Percentiles rank a stretch among this genome's conserved stretches.
Evolutionary conservation across 139 green algal genomes (phyloP).

Genomic region (Coelastrella sp.): DNA sequence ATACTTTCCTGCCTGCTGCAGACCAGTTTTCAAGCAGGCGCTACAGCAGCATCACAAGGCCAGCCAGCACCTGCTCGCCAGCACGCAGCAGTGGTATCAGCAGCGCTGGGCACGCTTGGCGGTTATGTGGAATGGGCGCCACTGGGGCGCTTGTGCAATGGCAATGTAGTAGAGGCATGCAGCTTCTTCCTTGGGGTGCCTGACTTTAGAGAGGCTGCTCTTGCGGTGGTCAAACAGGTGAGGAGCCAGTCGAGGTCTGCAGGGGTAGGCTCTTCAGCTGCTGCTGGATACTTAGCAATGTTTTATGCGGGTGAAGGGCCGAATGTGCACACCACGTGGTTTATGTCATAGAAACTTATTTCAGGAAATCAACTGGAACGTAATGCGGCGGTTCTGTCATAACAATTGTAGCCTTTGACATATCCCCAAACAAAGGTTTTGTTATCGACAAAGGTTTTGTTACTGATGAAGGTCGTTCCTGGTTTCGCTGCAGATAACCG

Average conservation of each 20-base stretch:
- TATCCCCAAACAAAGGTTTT: too few species aligned
- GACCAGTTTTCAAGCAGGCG: slow-evolving; percentile 57
- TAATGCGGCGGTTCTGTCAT: too few species aligned
- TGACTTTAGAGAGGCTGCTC: slow-evolving; percentile 71
- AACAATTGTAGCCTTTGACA: too few species aligned
- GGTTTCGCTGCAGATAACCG: slow-evolving; percentile 46
- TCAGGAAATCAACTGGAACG: too few species aligned
- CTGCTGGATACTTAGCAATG: neutral
- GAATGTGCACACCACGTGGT: too few species aligned
- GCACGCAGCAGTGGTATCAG: slow-evolving; percentile 66
- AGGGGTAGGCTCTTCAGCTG: neutral
- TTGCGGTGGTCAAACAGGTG: slow-evolving; percentile 75
- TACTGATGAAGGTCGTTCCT: too few species aligned
- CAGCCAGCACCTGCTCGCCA: slow-evolving; percentile 38
- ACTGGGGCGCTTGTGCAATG: slow-evolving; percentile 61
- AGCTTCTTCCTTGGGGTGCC: slow-evolving; percentile 66
- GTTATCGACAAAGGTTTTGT: too few species aligned
- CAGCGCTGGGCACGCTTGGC: slow-evolving; percentile 61
- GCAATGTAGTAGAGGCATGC: slow-evolving; percentile 70
- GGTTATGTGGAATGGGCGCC: slow-evolving; percentile 81
- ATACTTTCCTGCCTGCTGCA: slow-evolving; percentile 23
- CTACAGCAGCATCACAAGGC: slow-evolving; percentile 42
- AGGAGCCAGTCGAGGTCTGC: neutral
- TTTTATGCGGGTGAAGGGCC: neutral
- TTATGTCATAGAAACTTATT: neutral